Conservation (phyloP, 805 yeast species). For the Candida ficus region DNA sequence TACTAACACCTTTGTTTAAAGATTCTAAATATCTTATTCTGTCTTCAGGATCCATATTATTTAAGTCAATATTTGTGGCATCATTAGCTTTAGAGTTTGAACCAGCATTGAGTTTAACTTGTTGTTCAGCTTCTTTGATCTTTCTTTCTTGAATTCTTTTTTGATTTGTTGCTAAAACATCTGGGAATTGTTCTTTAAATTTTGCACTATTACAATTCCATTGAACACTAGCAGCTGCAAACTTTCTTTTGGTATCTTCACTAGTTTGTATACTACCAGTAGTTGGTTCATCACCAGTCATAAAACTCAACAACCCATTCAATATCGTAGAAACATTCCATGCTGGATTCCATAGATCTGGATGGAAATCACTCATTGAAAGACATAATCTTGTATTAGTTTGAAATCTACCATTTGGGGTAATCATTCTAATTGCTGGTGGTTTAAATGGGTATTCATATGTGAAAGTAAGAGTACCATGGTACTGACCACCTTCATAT, state of each 20-base stretch:
- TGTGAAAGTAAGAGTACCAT: conserved; percentile 82
- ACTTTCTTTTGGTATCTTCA: conserved; percentile 46
- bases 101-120: neutral
- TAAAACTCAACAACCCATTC: conserved; percentile 82
- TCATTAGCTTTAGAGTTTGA: neutral
- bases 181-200: conserved; percentile 66
- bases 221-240: conserved; percentile 54
- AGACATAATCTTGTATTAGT: conserved; percentile 79
- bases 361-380: conserved; percentile 93
- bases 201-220: conserved; percentile 54
- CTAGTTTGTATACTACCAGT: conserved; percentile 76
- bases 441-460: conserved; percentile 88
- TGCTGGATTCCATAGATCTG: conserved; percentile 94
- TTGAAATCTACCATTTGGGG: conserved; percentile 86
- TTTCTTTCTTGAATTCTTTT: conserved; percentile 23
- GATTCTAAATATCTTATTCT: conserved; percentile 43
- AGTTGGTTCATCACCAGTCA: conserved; percentile 83
- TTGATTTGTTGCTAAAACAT: conserved; percentile 39
- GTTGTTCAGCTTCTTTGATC: conserved; percentile 6
- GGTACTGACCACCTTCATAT: conserved; percentile 81
- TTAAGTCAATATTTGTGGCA: conserved; percentile 30
- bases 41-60: conserved; percentile 50
- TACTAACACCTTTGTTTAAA: conserved; percentile 11
- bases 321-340: conserved; percentile 91
- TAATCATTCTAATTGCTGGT: conserved; percentile 81